phyloP scores from a whole-genome alignment of 192 early-diverging fungal genomes.

The Podila minutissima region DNA sequence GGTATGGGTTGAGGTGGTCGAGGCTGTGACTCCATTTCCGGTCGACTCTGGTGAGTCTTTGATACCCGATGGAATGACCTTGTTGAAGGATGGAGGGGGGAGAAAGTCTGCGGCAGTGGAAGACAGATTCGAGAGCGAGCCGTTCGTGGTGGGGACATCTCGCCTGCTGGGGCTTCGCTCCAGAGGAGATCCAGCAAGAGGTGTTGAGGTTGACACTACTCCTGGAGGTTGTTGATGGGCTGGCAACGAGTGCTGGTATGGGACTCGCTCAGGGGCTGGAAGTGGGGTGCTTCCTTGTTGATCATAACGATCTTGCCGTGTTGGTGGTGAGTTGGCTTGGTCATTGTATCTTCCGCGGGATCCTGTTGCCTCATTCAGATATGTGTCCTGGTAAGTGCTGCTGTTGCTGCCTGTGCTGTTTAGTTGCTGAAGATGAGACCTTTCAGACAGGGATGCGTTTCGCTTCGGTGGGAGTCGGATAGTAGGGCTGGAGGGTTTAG shows the following conservation, averaged over 20 bases:
- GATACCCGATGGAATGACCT: background rate
- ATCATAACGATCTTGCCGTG: background rate
- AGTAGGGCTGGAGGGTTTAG: background rate
- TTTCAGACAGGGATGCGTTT: conserved; percentile 39
- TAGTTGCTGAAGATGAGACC: conserved; percentile 9
- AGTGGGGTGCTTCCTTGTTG: background rate
- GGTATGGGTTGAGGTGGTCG: background rate
- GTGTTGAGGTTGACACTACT: conserved; percentile 6
- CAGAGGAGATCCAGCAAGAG: background rate
- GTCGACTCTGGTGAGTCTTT: background rate
- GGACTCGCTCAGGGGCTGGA: conserved; percentile 12
- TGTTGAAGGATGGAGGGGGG: conserved; percentile 17
- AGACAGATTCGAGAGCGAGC: background rate
- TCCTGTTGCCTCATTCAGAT: background rate
- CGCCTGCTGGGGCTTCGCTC: conserved; percentile 27
- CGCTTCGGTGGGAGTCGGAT: conserved; percentile 8
- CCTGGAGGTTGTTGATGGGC: conserved; percentile 49
- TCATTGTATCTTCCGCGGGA: background rate
- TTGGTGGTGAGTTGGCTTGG: background rate
- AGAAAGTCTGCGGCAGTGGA: conserved; percentile 6
- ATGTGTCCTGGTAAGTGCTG: conserved; percentile 1
- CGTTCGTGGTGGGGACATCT: conserved; percentile 5
- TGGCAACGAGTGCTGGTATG: conserved; percentile 44
- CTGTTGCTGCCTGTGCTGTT: conserved; percentile 1
- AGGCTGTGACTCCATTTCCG: background rate